A percentile compares a stretch with the other conserved stretches of the same genome.
phyloP scores from a whole-genome alignment of 345 rosid genomes.

The Salix arbutifolia region DNA sequence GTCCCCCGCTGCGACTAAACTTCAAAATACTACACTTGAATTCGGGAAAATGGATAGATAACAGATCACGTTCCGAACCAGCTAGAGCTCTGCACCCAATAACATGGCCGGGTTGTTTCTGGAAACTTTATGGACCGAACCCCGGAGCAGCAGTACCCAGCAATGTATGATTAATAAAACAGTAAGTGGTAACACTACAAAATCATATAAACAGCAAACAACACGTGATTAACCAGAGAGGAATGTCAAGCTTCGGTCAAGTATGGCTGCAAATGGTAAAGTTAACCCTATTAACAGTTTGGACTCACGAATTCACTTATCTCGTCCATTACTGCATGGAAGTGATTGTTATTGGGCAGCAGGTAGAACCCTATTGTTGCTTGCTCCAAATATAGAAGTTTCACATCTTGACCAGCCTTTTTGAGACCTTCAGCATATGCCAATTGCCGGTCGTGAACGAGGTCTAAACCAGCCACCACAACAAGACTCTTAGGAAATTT shows the following conservation, averaged over 20 bases:
- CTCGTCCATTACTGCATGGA: conserved; percentile 74
- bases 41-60: conserved; percentile 17
- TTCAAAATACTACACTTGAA: conserved; percentile 21
- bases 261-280: conserved; percentile 24
- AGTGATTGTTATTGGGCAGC: conserved; percentile 72
- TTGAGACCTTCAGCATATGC: conserved; percentile 66
- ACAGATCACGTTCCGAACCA: conserved; percentile 20
- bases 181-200: conserved; percentile 29
- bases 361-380: conserved; percentile 91
- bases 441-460: conserved; percentile 78
- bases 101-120: conserved; percentile 17
- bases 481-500: conserved; percentile 76
- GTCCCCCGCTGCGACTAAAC: conserved; percentile 17
- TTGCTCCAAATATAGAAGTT: conserved; percentile 56
- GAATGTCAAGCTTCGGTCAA: conserved; percentile 34
- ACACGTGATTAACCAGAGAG: conserved; percentile 21
- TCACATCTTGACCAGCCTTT: conserved; percentile 66
- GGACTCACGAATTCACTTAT: conserved; percentile 57
- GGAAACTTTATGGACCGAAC: conserved; percentile 15
- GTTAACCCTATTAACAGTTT: conserved; percentile 33
- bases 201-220: conserved; percentile 29
- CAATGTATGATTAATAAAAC: conserved; percentile 20
- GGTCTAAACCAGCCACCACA: conserved; percentile 87
- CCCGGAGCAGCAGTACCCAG: conserved; percentile 10
- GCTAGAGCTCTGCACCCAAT: conserved; percentile 31